Conservation (phyloP, 495 filamentous ascomycete genomes). For the Neurospora cerealis region DNA sequence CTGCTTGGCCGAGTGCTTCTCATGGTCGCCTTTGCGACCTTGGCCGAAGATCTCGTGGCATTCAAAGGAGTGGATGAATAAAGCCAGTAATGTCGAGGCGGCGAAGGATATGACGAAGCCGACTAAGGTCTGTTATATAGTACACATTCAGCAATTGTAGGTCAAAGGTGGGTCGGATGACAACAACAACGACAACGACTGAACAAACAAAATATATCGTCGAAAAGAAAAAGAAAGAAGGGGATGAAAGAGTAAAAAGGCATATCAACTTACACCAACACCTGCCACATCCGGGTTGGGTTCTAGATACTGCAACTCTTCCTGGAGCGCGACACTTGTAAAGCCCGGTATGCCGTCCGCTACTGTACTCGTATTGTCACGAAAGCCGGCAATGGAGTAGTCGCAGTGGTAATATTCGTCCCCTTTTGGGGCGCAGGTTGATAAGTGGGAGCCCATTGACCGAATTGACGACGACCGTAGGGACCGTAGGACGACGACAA, state of each 20-base stretch:
- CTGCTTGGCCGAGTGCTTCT: not conserved
- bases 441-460: not conserved
- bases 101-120: not conserved
- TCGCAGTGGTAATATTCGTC: not conserved
- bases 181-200: not conserved
- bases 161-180: not conserved
- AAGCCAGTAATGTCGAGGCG: not conserved
- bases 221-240: not conserved
- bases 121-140: not conserved
- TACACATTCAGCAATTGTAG: not conserved
- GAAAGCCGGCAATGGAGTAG: not conserved
- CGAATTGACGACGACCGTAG: not conserved
- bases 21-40: not conserved
- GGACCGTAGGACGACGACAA: not conserved
- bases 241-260: not conserved
- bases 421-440: not conserved
- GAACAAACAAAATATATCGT: not conserved
- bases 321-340: not conserved
- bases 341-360: not conserved
- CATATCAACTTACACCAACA: not conserved
- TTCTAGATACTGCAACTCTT: not conserved
- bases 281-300: not conserved
- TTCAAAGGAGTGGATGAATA: not conserved
- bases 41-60: not conserved
- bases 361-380: not conserved